phyloP scores from a whole-genome alignment of 176 grass and related monocot species.

The Lolium multiflorum region DNA sequence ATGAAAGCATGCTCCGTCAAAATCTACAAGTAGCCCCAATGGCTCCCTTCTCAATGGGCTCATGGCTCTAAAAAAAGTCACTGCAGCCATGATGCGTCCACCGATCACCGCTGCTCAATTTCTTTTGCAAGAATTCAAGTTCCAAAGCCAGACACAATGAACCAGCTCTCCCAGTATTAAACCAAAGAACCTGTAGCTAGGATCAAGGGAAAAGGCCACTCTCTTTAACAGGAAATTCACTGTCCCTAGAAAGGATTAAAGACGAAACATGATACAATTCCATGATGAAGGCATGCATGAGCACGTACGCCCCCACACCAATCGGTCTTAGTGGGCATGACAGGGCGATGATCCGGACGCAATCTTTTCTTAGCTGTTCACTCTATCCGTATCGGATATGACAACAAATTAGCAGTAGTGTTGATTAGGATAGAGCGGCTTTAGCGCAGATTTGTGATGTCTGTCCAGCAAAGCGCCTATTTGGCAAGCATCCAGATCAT shows the following conservation, averaged over 20 bases:
- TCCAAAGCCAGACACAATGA: background rate
- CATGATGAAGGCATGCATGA: too few relatives aligned
- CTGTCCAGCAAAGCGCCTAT: slow-evolving; percentile 13
- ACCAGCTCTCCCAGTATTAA: background rate
- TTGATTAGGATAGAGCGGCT: slow-evolving; percentile 28
- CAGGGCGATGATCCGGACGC: too few relatives aligned
- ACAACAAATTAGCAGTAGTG: background rate
- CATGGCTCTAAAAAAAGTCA: background rate
- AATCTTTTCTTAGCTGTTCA: slow-evolving; percentile 47
- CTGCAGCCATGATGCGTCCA: background rate
- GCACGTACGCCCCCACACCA: too few relatives aligned
- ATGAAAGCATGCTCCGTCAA: slow-evolving; percentile 1
- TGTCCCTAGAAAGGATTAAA: slow-evolving; percentile 39
- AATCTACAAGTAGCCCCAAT: background rate
- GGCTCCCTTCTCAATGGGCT: background rate
- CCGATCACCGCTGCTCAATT: background rate
- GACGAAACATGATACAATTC: background rate
- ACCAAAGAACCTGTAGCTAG: background rate
- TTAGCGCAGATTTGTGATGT: slow-evolving; percentile 22
- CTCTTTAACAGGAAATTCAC: slow-evolving; percentile 19
- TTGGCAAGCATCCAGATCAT: slow-evolving; percentile 25
- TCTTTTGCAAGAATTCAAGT: background rate
- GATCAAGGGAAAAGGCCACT: slow-evolving; percentile 3
- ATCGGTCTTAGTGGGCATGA: slow-evolving; percentile 39
- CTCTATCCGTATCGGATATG: slow-evolving; percentile 27